These are phyloP conservation scores for Penicilliopsis zonata DNA, from an alignment of 495 filamentous ascomycete genomes.

Conservation along the genomic window DNA sequence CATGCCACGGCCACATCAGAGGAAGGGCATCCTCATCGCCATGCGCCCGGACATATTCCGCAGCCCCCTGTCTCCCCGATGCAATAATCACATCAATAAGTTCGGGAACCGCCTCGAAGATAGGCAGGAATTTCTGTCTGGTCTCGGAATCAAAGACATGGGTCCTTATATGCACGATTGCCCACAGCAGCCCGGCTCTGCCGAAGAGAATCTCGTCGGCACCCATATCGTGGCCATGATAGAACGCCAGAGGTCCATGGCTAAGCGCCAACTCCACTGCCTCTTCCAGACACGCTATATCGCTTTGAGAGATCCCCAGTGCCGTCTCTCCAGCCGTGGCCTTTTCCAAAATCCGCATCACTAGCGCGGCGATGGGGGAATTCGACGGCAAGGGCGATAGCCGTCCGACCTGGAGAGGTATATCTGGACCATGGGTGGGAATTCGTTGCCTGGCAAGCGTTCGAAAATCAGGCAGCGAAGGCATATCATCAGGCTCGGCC, in stretches of 20 bases:
- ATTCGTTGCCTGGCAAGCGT: conserved; percentile 19
- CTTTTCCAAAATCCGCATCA: conserved; percentile 13
- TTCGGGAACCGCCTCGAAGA: conserved; percentile 14
- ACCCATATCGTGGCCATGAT: conserved; percentile 20
- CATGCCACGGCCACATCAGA: conserved; percentile 38
- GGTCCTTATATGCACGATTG: conserved; percentile 22
- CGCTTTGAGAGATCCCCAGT: conserved; percentile 7
- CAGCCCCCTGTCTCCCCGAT: conserved; percentile 21
- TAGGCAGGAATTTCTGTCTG: conserved; percentile 7
- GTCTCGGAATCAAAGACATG: conserved; percentile 11
- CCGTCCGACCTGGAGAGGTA: conserved; percentile 14
- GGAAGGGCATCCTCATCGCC: conserved; percentile 22
- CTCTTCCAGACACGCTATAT: conserved; percentile 17
- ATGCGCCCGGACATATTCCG: conserved; percentile 15
- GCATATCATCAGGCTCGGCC: conserved; percentile 1
- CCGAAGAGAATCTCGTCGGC: conserved; percentile 33
- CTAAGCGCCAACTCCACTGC: conserved; percentile 19
- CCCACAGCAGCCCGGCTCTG: conserved; percentile 31
- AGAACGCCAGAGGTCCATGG: conserved; percentile 17
- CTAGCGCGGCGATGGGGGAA: conserved; percentile 16
- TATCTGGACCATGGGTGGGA: conserved; percentile 12
- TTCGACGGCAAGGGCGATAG: conserved; percentile 21
- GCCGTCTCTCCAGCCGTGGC: conserved; percentile 3
- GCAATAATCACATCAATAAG: conserved; percentile 24
- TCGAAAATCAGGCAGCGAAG: conserved; percentile 14